A percentile compares a stretch with the other conserved stretches of the same genome.
These are phyloP conservation scores for Vaccinium vitisidaea DNA, from an alignment of 148 eudicot species.

Conservation along the genomic window DNA sequence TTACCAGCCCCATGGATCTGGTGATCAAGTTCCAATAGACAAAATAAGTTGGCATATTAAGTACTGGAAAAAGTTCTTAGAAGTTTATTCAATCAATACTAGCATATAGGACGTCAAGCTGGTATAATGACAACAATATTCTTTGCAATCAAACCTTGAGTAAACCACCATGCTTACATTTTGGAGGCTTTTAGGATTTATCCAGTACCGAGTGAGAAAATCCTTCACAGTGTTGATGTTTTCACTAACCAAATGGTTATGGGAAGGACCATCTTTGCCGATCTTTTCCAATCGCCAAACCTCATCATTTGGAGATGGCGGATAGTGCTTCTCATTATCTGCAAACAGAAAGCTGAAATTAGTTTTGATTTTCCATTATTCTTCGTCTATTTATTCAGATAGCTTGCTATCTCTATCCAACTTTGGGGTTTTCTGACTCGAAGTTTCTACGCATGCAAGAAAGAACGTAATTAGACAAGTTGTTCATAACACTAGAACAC, in stretches of 20 bases:
- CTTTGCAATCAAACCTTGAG: neutral
- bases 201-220: conserved; percentile 39
- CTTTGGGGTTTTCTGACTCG: neutral
- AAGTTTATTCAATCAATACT: neutral
- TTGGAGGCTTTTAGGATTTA: conserved; percentile 53
- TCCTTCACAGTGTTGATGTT: conserved; percentile 30
- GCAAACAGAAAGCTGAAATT: conserved; percentile 19
- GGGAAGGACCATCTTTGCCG: conserved; percentile 15
- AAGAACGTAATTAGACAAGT: too few species aligned
- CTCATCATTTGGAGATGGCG: conserved; percentile 29
- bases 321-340: conserved; percentile 26
- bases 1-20: conserved; percentile 67
- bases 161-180: conserved; percentile 37
- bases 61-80: neutral
- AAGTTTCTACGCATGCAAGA: too few species aligned
- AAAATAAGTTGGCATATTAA: neutral
- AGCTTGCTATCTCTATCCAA: neutral
- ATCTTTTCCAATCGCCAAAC: conserved; percentile 32
- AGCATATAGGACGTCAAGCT: neutral
- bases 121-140: neutral
- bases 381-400: neutral
- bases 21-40: conserved; percentile 15
- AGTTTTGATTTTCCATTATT: neutral
- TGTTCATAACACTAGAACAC: too few species aligned
- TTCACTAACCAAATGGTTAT: conserved; percentile 14